Evolutionary conservation across 2,329 filamentous ascomycete species (phyloP).

Genomic region (Thelonectria rubi): DNA sequence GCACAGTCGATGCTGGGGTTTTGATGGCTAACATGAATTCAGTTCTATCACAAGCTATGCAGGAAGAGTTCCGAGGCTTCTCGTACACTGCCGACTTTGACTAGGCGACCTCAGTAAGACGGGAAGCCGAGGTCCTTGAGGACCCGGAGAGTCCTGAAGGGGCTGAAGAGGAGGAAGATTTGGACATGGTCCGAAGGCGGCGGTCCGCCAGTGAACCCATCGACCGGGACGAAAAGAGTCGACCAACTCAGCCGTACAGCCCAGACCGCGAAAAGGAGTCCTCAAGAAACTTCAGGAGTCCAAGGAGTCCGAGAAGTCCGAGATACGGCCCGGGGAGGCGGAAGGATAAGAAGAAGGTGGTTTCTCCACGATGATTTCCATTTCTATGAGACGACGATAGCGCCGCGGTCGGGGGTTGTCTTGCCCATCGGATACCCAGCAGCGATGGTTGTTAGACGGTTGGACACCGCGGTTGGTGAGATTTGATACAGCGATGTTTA

Average conservation of each 20-base stretch:
- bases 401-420: constrained; percentile 40
- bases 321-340: not conserved
- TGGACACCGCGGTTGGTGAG: constrained; percentile 36
- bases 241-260: too few relatives aligned
- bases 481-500: constrained; percentile 32
- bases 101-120: constrained; percentile 50
- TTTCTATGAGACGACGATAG: constrained; percentile 36
- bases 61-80: constrained; percentile 99
- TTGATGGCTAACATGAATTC: constrained; percentile 38
- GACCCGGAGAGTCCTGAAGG: too few relatives aligned
- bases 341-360: constrained; percentile 18
- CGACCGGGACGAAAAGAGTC: too few relatives aligned
- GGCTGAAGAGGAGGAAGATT: too few relatives aligned
- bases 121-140: not conserved
- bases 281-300: too few relatives aligned
- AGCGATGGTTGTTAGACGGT: constrained; percentile 39
- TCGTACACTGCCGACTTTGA: constrained; percentile 95
- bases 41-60: constrained; percentile 98
- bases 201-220: too few relatives aligned
- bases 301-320: too few relatives aligned
- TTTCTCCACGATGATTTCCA: constrained; percentile 32
- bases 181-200: too few relatives aligned
- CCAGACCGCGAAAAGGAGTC: too few relatives aligned
- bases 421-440: constrained; percentile 44
- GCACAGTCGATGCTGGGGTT: not conserved